Evolutionary conservation across 2,329 filamentous ascomycete species (phyloP).

Genomic region (Colletotrichum trifolii): DNA sequence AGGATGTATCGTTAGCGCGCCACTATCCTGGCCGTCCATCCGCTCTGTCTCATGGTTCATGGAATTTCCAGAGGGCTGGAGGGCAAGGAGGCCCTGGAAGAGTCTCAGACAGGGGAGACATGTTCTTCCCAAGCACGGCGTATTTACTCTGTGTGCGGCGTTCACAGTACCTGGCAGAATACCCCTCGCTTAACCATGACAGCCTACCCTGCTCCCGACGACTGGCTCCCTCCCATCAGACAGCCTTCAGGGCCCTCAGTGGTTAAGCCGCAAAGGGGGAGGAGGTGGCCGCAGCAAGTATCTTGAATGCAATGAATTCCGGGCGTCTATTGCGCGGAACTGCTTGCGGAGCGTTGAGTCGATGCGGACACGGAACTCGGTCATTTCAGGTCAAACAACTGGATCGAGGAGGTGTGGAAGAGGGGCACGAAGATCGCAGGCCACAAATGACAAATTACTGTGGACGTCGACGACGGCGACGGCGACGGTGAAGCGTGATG

Average conservation of each 20-base stretch:
- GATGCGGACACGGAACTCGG: background rate
- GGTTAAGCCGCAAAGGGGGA: too few species aligned
- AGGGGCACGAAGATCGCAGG: too few species aligned
- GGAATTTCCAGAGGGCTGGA: constrained; percentile 19
- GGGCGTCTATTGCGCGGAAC: too few species aligned
- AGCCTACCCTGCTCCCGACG: constrained; percentile 29
- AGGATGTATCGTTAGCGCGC: too few species aligned
- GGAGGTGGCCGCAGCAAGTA: too few species aligned
- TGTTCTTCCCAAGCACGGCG: too few species aligned
- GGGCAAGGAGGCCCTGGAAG: constrained; percentile 12
- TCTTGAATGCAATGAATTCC: too few species aligned
- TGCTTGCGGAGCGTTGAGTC: too few species aligned
- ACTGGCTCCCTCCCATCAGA: background rate
- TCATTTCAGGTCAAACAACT: constrained; percentile 4
- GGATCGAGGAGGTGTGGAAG: background rate
- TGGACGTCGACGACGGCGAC: constrained; percentile 13
- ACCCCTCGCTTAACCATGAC: constrained; percentile 31
- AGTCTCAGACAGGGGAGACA: background rate
- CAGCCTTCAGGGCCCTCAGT: too few species aligned
- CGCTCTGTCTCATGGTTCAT: background rate
- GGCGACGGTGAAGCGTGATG: constrained; percentile 17
- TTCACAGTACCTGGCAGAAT: background rate
- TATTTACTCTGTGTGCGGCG: too few species aligned
- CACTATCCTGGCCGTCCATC: background rate
- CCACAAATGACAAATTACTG: constrained; percentile 3